Base-by-base conservation (phyloP, 106 monocot genomes). In the Dioscorea alata region DNA sequence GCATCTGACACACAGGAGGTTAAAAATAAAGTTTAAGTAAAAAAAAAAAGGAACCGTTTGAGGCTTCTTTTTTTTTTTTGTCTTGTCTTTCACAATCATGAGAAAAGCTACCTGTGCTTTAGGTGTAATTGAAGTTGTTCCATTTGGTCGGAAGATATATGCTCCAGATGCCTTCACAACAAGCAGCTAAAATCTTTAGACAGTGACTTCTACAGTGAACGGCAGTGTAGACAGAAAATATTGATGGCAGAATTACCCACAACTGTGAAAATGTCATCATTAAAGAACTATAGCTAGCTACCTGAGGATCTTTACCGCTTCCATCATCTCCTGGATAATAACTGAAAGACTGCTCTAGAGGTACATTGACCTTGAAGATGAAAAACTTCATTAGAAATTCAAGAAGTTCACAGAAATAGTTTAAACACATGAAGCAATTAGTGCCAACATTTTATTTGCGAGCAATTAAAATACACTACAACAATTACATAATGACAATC, bases 141-240 rank as follows among this genome's bases (percentile, higher is more conserved):
- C 87, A 78, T 85, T 78, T 58, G 99, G 99, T 25, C 99, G 99
- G 75, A 99, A 99, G 48, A 99, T 85, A 69, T 99, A 99, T 76
- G 99, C 99, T 83, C 99, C 99, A 72, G 92, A 92, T 23, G 89
- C 87, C 99, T 99, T 65, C 49, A 83, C 42, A 42, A 42, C 10
- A 42, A 42, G 42, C 42, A 42, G 42, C 10, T 5, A 42, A 42
- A 42, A 42, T 42, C 6, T 6, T 42, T 42, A 42, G 6, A 42
- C 42, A 42, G 42, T 42, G 42, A 42, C 42, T 2, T 42, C 42
- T 42, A 42, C 42, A 42, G 10, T 42, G 10, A 0, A 10, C 10
- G 42, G 10, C 42, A 42, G 42, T 42, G 10, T 10, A 42, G 42
- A 42, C 28, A 28, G 28, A 28, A 28, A 1, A 42, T 42, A 42